Conservation (phyloP, 768 basidiomycete species). For the Tubosaeta sp. region DNA sequence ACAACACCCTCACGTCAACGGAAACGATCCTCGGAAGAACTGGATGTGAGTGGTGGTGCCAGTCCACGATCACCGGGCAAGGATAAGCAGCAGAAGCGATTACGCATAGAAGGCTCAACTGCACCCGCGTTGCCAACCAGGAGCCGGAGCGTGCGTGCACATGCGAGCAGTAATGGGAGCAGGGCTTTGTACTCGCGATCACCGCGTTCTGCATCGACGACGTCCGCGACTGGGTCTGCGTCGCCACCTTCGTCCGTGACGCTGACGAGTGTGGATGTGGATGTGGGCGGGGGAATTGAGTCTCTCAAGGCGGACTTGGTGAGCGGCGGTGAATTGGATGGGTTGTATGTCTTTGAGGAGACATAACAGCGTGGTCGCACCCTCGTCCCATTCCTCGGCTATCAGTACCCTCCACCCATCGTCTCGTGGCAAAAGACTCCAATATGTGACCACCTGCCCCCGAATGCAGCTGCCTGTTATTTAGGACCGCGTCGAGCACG, state of each 20-base stretch:
- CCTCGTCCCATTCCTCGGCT: not conserved
- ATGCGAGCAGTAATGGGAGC: not conserved
- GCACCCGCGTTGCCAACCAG: conserved; percentile 3
- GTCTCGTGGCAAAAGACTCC: conserved; percentile 8
- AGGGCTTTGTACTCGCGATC: conserved; percentile 1
- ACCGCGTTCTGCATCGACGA: conserved; percentile 3
- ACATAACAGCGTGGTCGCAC: conserved; percentile 1
- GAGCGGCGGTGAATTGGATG: conserved; percentile 29
- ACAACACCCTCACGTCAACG: conserved; percentile 26
- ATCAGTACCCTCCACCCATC: conserved; percentile 2
- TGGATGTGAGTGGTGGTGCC: conserved; percentile 25
- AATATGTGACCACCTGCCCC: not conserved
- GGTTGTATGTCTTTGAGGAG: conserved; percentile 30
- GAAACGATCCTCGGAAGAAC: conserved; percentile 51
- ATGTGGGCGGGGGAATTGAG: conserved; percentile 16
- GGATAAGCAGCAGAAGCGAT: conserved; percentile 24
- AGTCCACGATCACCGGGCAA: conserved; percentile 11
- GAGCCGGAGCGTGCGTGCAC: not conserved
- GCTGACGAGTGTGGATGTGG: conserved; percentile 14
- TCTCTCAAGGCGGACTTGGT: conserved; percentile 26
- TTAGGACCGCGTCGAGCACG: not conserved
- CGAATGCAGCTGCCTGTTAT: not conserved
- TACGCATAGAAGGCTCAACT: conserved; percentile 23
- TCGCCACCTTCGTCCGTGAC: conserved; percentile 23
- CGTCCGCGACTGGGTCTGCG: conserved; percentile 6